phyloP scores from a whole-genome alignment of 2,329 filamentous ascomycete genomes.

The Tetracladium maxilliforme region DNA sequence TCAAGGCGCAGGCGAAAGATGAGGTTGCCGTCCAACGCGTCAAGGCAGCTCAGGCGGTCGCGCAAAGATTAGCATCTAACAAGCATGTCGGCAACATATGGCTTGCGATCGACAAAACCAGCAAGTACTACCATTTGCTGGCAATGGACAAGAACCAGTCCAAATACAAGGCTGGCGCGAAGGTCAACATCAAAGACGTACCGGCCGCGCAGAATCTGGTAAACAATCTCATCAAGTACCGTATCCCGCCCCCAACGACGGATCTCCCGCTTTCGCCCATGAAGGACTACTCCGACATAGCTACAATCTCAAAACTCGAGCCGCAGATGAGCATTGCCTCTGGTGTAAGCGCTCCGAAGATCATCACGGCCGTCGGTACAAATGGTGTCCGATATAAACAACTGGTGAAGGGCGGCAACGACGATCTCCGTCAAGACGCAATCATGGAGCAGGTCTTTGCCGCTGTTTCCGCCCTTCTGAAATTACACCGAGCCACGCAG shows the following conservation, averaged over 20 bases:
- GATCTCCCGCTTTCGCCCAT: conserved; percentile 61
- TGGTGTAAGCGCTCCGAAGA: conserved; percentile 86
- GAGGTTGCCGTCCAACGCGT: conserved; percentile 60
- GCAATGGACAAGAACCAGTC: conserved; percentile 50
- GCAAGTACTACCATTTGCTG: conserved; percentile 48
- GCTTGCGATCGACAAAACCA: conserved; percentile 59
- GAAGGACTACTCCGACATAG: conserved; percentile 63
- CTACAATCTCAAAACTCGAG: conserved; percentile 58
- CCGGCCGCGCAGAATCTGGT: conserved; percentile 46
- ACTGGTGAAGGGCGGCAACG: conserved; percentile 84
- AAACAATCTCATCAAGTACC: conserved; percentile 45
- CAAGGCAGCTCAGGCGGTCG: conserved; percentile 56
- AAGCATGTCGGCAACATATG: conserved; percentile 42
- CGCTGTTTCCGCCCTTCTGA: conserved; percentile 80
- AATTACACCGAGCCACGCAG: conserved; percentile 72
- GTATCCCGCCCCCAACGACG: conserved; percentile 80
- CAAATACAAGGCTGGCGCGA: conserved; percentile 53
- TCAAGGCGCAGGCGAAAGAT: conserved; percentile 56
- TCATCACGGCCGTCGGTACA: conserved; percentile 66
- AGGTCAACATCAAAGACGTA: conserved; percentile 48
- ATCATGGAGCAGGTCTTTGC: conserved; percentile 99
- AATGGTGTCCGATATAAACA: conserved; percentile 76
- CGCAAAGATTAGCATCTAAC: conserved; percentile 40
- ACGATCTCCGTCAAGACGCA: conserved; percentile 91
- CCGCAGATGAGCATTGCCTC: conserved; percentile 71